A percentile compares a stretch with the other conserved stretches of the same genome.
Evolutionary conservation across 352 stramenopile species (phyloP).

Genomic region (Phytophthora brassicae): DNA sequence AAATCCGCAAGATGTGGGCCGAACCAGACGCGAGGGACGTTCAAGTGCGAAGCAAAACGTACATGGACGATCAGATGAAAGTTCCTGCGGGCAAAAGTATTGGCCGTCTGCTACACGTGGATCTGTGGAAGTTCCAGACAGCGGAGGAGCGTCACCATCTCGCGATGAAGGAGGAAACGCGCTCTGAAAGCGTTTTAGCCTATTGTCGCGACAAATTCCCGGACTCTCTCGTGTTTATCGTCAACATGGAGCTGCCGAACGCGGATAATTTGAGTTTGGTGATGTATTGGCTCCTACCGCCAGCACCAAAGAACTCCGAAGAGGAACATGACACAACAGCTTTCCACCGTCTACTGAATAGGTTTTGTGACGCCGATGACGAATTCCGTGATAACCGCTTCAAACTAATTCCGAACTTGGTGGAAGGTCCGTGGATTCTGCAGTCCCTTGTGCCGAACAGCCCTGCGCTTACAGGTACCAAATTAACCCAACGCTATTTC

Average conservation of each 20-base stretch:
- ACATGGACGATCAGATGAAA: conserved; percentile 91
- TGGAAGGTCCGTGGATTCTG: conserved; percentile 97
- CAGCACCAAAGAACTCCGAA: conserved; percentile 81
- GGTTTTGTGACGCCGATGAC: conserved; percentile 95
- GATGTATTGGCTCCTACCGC: conserved; percentile 89
- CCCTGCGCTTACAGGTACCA: conserved; percentile 96
- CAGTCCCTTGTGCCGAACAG: conserved; percentile 94
- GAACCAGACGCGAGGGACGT: conserved; percentile 84
- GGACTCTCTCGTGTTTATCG: conserved; percentile 85
- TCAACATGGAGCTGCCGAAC: conserved; percentile 89
- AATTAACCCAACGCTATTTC: conserved; percentile 92
- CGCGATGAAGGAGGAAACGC: too few relatives aligned
- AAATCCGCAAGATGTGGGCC: conserved; percentile 79
- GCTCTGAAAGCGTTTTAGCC: too few relatives aligned
- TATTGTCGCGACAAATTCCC: conserved; percentile 75
- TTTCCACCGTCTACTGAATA: conserved; percentile 89
- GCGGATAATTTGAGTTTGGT: conserved; percentile 80
- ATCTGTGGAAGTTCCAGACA: conserved; percentile 80
- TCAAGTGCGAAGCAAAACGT: conserved; percentile 86
- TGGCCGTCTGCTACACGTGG: conserved; percentile 82
- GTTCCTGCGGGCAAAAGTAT: conserved; percentile 62
- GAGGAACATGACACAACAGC: too few relatives aligned
- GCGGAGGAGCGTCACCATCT: conserved; percentile 58
- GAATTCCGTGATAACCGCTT: conserved; percentile 95
- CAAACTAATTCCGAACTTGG: conserved; percentile 97